phyloP scores from a whole-genome alignment of 106 monocot species.

The Gastrodia elata region DNA sequence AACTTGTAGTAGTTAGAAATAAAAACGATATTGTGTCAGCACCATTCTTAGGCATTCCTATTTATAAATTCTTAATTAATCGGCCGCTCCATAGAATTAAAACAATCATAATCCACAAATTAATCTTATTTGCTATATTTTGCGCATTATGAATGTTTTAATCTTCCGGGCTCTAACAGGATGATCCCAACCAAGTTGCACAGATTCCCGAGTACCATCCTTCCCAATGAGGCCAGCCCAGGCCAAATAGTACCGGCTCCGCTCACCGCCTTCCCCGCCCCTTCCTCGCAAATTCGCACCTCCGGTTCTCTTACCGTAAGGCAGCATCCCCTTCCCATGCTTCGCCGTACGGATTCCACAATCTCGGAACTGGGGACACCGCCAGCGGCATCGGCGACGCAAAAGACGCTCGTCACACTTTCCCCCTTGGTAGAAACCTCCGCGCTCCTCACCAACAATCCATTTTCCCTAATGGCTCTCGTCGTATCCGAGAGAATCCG shows the following conservation, averaged over 20 bases:
- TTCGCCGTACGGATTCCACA: slow-evolving; percentile 12
- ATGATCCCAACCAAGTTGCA: slow-evolving; percentile 11
- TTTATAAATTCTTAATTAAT: no score
- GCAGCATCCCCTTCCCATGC: slow-evolving; percentile 9
- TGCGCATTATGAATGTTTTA: slow-evolving; percentile 2
- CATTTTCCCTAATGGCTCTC: slow-evolving; percentile 27
- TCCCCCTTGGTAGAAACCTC: slow-evolving; percentile 22
- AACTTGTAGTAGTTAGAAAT: no score
- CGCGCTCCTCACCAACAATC: slow-evolving; percentile 25
- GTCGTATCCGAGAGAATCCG: slow-evolving; percentile 31
- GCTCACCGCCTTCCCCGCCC: not conserved
- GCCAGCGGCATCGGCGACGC: slow-evolving; percentile 23
- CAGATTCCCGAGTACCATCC: slow-evolving; percentile 13
- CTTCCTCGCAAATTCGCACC: not conserved
- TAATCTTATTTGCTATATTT: not conserved
- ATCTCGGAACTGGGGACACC: slow-evolving; percentile 4
- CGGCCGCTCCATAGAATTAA: not conserved
- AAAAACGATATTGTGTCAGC: no score
- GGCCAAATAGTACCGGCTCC: not conserved
- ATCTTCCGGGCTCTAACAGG: not conserved
- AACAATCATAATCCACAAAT: not conserved
- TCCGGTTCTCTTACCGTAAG: slow-evolving; percentile 2
- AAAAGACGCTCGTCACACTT: slow-evolving; percentile 15
- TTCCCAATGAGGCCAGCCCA: slow-evolving; percentile 4
- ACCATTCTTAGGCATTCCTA: no score